Evolutionary conservation across 345 rosid species (phyloP), one percentile per base, ranked within the genome.

Genomic region (Raphanus sativus): DNA sequence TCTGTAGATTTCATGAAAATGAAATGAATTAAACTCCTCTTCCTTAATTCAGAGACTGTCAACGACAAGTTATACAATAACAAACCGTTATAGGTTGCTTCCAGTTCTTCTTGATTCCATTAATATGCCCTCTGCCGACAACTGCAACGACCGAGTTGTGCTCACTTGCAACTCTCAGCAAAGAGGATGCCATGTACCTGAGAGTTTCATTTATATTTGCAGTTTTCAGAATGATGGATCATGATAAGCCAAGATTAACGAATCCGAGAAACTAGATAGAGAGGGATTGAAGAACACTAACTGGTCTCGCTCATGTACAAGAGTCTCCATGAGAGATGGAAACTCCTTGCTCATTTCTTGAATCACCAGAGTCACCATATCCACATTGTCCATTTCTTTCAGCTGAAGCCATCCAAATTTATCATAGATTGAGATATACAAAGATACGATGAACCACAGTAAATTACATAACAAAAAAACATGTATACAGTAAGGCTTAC

Each of bases 291-390:
- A 71, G 75, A 84, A 69, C 60, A 87, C 93, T 91, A 62, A 96
- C 99, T 93, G 93, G 81, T 96, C 99, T 82, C 99, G 84, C 78
- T 96, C 99, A 75, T 87, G 94, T 16, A 93, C 97, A 76, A 93
- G 91, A 9, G 99, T 90, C 62, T 96, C 92, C 95, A 93, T 91
- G 48, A 93, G 83, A 70, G 98, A 84, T 55, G 99, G 99, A 84
- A 90, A 96, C 69, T 89, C 85, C 86, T 91, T 93, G 89, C 97
- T 93, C 98, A 96, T 91, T 83, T 96, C 96, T 87, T 91, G 94
- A 83, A 93, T 91, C 74, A 96, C 94, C 69, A 93, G 89, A 70
- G 99, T 96, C 84, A 93, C 78, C 98, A 91, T 91, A 84, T 93
- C 99, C 76, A 83, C 86, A 80, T 96, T 86, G 71, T 91, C 90